Percentiles rank a stretch among this genome's conserved stretches.
phyloP scores from a whole-genome alignment of 31 red algal genomes.

The Asparagopsis taxiformis region DNA sequence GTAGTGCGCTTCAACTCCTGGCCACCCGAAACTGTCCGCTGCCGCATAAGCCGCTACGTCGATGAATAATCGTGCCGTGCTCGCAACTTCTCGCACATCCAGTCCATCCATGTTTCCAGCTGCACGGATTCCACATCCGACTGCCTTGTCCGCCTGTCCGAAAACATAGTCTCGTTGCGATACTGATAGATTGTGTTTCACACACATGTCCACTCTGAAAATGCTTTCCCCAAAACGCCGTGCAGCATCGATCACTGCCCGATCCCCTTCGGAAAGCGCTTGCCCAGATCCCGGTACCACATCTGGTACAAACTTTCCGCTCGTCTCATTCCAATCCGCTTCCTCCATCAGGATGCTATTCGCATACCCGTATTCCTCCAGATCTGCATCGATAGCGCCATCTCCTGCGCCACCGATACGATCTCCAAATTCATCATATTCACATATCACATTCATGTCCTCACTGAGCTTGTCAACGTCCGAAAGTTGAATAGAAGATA shows the following conservation, averaged over 20 bases:
- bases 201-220: slow-evolving; percentile 1
- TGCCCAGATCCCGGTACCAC: background rate
- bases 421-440: slow-evolving; percentile 69
- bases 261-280: slow-evolving; percentile 6
- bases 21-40: slow-evolving; percentile 53
- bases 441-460: slow-evolving; percentile 17
- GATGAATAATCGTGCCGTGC: slow-evolving; percentile 32
- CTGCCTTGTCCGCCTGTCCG: slow-evolving; percentile 24
- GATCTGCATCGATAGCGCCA: slow-evolving; percentile 17
- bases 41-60: slow-evolving; percentile 26
- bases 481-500: slow-evolving; percentile 17
- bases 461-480: slow-evolving; percentile 19
- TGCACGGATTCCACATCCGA: slow-evolving; percentile 29
- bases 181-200: slow-evolving; percentile 16
- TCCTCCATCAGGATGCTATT: slow-evolving; percentile 6
- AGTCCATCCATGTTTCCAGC: background rate
- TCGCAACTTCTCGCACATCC: slow-evolving; percentile 37
- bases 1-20: slow-evolving; percentile 38
- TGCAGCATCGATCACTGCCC: slow-evolving; percentile 12
- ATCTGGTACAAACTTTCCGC: background rate
- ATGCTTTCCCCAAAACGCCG: slow-evolving; percentile 21
- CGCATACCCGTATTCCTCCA: slow-evolving; percentile 29
- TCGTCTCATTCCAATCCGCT: background rate
- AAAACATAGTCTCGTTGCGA: slow-evolving; percentile 26
- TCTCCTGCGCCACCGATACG: slow-evolving; percentile 13